Percentiles rank a stretch among this genome's conserved stretches.
Conservation (phyloP, 2,329 filamentous ascomycete species). For the Akanthomyces muscarius region DNA sequence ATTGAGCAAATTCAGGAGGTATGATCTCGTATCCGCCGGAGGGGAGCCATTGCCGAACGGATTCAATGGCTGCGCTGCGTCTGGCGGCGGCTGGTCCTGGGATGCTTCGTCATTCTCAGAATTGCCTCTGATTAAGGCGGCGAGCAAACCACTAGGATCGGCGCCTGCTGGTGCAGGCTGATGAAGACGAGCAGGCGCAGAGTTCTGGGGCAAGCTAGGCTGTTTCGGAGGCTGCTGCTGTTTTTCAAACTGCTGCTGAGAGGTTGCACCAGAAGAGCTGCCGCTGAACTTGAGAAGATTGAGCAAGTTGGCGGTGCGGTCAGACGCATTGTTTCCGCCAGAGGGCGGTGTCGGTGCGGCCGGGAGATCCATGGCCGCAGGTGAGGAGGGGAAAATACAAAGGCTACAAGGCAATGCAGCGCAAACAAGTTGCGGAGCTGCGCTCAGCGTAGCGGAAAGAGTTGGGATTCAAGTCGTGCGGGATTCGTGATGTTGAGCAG, state of each 20-base stretch:
- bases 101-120: constrained; percentile 44
- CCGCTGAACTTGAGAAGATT: constrained; percentile 60
- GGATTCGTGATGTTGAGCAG: not conserved
- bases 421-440: constrained; percentile 17
- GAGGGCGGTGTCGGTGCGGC: constrained; percentile 47
- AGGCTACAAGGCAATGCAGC: constrained; percentile 16
- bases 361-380: constrained; percentile 38
- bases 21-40: constrained; percentile 71
- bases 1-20: constrained; percentile 81
- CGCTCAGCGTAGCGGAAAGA: constrained; percentile 15
- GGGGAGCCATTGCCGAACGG: constrained; percentile 49
- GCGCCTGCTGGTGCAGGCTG: constrained; percentile 54
- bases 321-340: constrained; percentile 35
- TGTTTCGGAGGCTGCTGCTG: constrained; percentile 21
- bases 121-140: constrained; percentile 57
- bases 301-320: constrained; percentile 53
- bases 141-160: constrained; percentile 55
- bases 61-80: constrained; percentile 27
- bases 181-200: constrained; percentile 43
- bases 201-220: constrained; percentile 16
- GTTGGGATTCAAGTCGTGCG: not conserved
- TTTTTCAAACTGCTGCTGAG: constrained; percentile 22
- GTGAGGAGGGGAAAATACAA: not conserved
- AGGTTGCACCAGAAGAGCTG: constrained; percentile 28
- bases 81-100: constrained; percentile 23